Percentiles rank a stretch among this genome's conserved stretches.
These are phyloP conservation scores for Paramecium sonneborni DNA, from an alignment of 73 alveolate genomes.

Conservation along the genomic window DNA sequence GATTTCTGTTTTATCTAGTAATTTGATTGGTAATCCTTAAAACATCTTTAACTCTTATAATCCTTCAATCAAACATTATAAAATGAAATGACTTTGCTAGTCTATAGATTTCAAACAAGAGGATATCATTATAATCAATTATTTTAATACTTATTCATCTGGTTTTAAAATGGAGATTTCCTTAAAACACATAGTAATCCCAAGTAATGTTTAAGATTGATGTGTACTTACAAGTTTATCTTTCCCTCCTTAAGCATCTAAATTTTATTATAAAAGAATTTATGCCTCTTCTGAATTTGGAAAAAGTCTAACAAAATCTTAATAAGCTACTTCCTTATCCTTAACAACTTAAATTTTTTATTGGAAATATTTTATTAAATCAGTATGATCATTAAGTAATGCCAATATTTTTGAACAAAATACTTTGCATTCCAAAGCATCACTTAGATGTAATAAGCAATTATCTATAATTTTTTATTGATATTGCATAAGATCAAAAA, in stretches of 20 bases:
- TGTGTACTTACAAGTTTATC: slow-evolving; percentile 1
- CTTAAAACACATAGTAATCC: not conserved
- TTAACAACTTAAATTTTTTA: not conserved
- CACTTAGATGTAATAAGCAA: slow-evolving; percentile 50
- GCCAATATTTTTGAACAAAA: slow-evolving; percentile 1
- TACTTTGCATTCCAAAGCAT: slow-evolving; percentile 10
- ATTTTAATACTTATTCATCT: not conserved
- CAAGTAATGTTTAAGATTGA: not conserved
- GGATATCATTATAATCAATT: not conserved
- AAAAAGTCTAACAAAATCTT: slow-evolving; percentile 18
- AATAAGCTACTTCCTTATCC: not conserved
- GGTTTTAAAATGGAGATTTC: not conserved
- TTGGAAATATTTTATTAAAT: not conserved
- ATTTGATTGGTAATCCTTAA: slow-evolving; percentile 34
- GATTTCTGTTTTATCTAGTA: slow-evolving; percentile 2
- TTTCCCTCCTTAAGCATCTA: slow-evolving; percentile 46
- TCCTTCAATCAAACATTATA: not conserved
- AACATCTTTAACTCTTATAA: not conserved
- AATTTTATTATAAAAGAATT: not conserved
- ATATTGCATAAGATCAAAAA: not conserved
- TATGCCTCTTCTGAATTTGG: not conserved
- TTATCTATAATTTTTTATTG: not conserved
- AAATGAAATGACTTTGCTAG: not conserved
- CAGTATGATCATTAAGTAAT: not conserved
- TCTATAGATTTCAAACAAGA: not conserved